Percentiles rank a stretch among this genome's conserved stretches.
These are phyloP conservation scores for Spergularia marina DNA, from an alignment of 148 eudicot genomes.

Conservation along the genomic window DNA sequence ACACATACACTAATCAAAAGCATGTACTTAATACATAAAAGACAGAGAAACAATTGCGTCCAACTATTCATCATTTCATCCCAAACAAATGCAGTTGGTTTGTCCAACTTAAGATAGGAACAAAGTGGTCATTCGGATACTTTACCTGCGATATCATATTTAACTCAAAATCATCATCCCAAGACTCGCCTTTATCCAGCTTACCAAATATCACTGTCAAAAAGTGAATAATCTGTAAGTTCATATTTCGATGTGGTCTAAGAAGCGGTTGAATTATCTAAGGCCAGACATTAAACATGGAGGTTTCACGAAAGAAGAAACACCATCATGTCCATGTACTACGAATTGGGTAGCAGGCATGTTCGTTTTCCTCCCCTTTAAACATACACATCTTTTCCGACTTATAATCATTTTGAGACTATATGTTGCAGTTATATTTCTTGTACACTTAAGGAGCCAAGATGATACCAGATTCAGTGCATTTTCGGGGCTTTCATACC, in stretches of 20 bases:
- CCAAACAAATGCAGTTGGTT: not conserved
- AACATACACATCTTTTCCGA: not conserved
- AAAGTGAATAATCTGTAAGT: conserved; percentile 36
- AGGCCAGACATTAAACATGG: conserved; percentile 74
- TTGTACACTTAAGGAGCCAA: too few species aligned
- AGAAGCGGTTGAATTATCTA: conserved; percentile 70
- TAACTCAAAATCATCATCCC: conserved; percentile 98
- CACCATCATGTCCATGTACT: conserved; percentile 47
- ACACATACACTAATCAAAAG: not conserved
- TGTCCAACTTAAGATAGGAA: not conserved
- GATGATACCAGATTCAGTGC: too few species aligned
- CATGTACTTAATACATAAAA: not conserved
- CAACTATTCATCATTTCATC: not conserved
- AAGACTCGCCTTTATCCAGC: conserved; percentile 84
- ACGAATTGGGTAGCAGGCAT: conserved; percentile 63
- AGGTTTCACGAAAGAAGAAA: conserved; percentile 54
- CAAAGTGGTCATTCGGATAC: not conserved
- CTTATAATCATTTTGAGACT: not conserved
- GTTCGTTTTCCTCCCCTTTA: conserved; percentile 1
- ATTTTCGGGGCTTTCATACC: too few species aligned
- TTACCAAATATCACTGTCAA: conserved; percentile 70
- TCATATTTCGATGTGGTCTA: conserved; percentile 30
- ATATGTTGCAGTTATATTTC: too few species aligned
- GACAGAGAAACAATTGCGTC: not conserved
- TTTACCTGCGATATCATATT: conserved; percentile 79